Base-by-base conservation (phyloP, 1,139 yeast species). In the Debaryomyces sp. region DNA sequence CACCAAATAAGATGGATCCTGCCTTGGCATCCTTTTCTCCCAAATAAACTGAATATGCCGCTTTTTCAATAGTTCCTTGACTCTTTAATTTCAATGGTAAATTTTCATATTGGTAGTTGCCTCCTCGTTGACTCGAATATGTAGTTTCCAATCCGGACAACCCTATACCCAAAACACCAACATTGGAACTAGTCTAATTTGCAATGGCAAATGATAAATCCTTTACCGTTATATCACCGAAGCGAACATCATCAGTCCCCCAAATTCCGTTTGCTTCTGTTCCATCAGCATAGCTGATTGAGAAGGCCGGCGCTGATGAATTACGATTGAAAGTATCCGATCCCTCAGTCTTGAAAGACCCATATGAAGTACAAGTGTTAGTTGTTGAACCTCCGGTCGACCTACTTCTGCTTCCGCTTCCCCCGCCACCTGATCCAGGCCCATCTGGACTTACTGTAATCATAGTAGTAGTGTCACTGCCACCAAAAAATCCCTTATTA, bases 251-350 rank as follows among this genome's bases (percentile, higher is more conserved):
- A 54, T 80, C 87, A 42, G 64, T 59, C 15, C 82, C 85, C 85
- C 82, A 80, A 48, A 71, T 62, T 40, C 96, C 96, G 6, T 59
- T 53, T 2, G 92, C 90, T 57, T 63, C 71, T 23, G 89, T 74
- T 6, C 64, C 61, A 62, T 88, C 96, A 29, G 85, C 92, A 58
- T 89, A 89, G 27, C 67, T 51, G 56, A 87, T 87, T 44, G 42
- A 15, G 52, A 76, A 76, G 1, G 52, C 50, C 2, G 67, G 63
- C 3, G 75, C 75, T 2, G 76, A 59, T 41, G 48, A 26, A 54
- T 75, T 76, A 36, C 52, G 47, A 12, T 59, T 55, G 61, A 71
- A 75, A 1, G 74, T 45, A 43, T 59, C 62, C 4, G 78, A 71
- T 6, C 55, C 52, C 2, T 54, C 68, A 15, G 77, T 71, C 49